Percentiles rank a stretch among this genome's conserved stretches.
Evolutionary conservation across 148 eudicot species (phyloP).

Genomic region (Fagopyrum esculentum): DNA sequence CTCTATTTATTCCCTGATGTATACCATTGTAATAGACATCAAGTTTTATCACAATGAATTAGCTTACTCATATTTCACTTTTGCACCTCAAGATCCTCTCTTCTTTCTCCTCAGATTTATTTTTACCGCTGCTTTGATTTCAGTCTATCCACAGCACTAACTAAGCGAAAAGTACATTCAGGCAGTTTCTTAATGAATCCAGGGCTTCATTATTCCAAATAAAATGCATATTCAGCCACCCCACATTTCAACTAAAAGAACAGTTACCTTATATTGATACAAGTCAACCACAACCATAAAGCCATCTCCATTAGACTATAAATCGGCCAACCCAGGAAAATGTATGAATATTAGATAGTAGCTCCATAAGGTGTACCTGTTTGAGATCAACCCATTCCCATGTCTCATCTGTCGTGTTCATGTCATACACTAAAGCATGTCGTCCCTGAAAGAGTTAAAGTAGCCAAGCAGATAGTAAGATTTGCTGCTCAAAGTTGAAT

Average conservation of each 20-base stretch:
- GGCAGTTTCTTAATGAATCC: background rate
- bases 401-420: conserved; percentile 53
- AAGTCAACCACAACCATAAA: background rate
- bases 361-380: conserved; percentile 37
- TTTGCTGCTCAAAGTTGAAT: conserved; percentile 7
- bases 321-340: background rate
- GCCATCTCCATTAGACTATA: background rate
- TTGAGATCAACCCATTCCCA: conserved; percentile 91
- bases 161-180: background rate
- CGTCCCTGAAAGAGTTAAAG: conserved; percentile 52
- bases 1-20: too few relatives aligned
- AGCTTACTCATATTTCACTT: too few relatives aligned
- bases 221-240: background rate
- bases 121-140: too few relatives aligned
- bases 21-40: too few relatives aligned
- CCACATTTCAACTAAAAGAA: background rate
- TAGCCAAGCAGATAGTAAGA: conserved; percentile 16
- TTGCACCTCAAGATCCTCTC: too few relatives aligned
- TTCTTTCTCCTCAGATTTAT: too few relatives aligned
- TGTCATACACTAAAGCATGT: conserved; percentile 78
- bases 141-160: background rate
- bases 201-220: background rate
- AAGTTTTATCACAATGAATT: too few relatives aligned
- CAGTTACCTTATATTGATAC: background rate
- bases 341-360: background rate